Base-by-base conservation (phyloP, 805 yeast species). In the Barnettozyma salicaria region DNA sequence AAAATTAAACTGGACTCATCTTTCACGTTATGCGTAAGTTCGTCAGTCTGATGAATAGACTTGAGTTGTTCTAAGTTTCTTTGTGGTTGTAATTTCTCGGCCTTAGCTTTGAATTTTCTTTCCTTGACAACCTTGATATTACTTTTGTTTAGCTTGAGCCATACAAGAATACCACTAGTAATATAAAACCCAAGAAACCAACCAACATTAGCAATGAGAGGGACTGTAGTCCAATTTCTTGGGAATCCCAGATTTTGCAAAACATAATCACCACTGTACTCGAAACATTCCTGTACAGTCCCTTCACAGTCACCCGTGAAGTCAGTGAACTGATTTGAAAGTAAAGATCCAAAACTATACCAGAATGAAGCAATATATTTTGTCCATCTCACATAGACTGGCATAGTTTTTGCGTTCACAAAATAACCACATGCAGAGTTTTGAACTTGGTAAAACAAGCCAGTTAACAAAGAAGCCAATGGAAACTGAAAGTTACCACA, bases 351-450 rank as follows among this genome's bases (percentile, higher is more conserved):
- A 59, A 80, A 81, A 0, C 78, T 78, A 50, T 80, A 84, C 82
- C 88, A 85, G 37, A 80, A 70, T 49, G 73, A 78, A 1, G 87
- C 77, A 37, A 77, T 60, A 55, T 81, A 85, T 52, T 80, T 81
- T 10, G 78, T 68, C 95, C 95, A 85, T 25, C 85, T 66, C 8
- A 85, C 92, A 50, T 85, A 85, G 1, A 81, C 90, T 0, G 92
- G 92, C 78, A 83, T 70, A 1, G 75, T 67, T 7, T 67, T 64
- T 1, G 86, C 74, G 55, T 84, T 84, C 17, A 80, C 82, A 52
- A 81, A 85, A 58, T 75, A 83, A 1, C 95, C 96, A 56, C 86
- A 79, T 0, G 86, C 85, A 68, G 82, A 73, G 36, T 84, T 74
- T 50, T 84, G 86, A 19, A 82, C 60, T 23, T 49, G 54, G 25